Base-by-base conservation (phyloP, 495 filamentous ascomycete genomes). In the Extremus antarcticus region DNA sequence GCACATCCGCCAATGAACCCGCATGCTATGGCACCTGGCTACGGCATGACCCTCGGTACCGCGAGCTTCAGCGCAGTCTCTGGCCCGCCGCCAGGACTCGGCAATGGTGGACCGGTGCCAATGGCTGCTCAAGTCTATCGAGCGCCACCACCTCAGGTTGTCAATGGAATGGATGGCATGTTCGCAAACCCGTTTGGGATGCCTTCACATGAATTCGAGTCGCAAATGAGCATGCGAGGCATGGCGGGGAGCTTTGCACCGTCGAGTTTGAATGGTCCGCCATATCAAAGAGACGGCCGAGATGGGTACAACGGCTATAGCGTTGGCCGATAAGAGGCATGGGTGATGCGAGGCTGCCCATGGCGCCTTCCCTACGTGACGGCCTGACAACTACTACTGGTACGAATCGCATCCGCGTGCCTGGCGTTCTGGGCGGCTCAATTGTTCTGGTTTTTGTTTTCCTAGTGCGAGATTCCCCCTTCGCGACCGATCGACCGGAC, bases 71-170 rank as follows among this genome's bases (percentile, higher is more conserved):
- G 58, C 50, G 40, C 54, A 11, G 58, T 54, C 16, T 61, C 58
- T n/a, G 58, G 58, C 2, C 58, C 58, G 1, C 58, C 58, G 9
- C 58, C 58, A 1, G 58, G 58, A 17, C 43, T 61, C 3, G 53
- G 13, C 16, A 22, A 20, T 17, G 53, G 47, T 22, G 53, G 50
- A 16, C 49, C 47, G 3, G 32, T 53, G 15, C 3, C 25, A 9
- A 23, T 7, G 8, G 10, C 46, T 7, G 10, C 11, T n/a, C 11
- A 45, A 19, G 16, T 16, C 19, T 15, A 45, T 22, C 19, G 13
- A 9, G 22, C 53, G 47, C 43, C 57, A 47, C 20, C 3, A 43
- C 41, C 15, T 13, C 25, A 54, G 15, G 39, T 35, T 9, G 17
- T 1, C 17, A 51, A 20, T 1, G 54, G 57, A 8, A 49, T 56